phyloP scores from a whole-genome alignment of 2,329 filamentous ascomycete genomes.

The Ceratocystis papillata region DNA sequence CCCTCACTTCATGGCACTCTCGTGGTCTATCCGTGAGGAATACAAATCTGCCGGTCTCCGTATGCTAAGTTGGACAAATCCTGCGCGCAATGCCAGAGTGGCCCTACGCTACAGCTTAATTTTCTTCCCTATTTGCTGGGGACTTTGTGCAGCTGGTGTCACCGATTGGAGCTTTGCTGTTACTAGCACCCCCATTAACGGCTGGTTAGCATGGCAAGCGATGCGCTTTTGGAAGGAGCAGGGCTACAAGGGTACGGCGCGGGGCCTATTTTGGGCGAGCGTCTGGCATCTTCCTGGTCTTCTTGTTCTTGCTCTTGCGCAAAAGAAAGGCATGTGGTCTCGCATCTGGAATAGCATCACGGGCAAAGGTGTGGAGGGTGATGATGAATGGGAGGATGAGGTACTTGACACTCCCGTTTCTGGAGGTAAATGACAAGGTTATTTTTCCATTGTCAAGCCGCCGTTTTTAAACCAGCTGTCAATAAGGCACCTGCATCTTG shows the following conservation, averaged over 20 bases:
- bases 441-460: not conserved
- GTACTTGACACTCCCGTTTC: constrained; percentile 31
- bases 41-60: constrained; percentile 61
- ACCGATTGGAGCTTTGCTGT: constrained; percentile 78
- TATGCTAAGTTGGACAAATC: constrained; percentile 80
- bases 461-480: not conserved
- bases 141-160: constrained; percentile 64
- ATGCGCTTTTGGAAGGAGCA: constrained; percentile 68
- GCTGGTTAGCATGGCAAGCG: constrained; percentile 73
- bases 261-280: constrained; percentile 89
- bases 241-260: constrained; percentile 68
- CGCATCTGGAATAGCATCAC: constrained; percentile 62
- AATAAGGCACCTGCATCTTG: not conserved
- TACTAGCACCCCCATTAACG: constrained; percentile 71
- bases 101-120: constrained; percentile 74
- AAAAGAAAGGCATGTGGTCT: constrained; percentile 88
- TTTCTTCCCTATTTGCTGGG: constrained; percentile 78
- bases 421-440: constrained; percentile 9
- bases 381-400: constrained; percentile 51
- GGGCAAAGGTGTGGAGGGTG: constrained; percentile 43
- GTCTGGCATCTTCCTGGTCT: constrained; percentile 91
- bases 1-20: constrained; percentile 92
- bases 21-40: constrained; percentile 78
- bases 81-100: constrained; percentile 72
- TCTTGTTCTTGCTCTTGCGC: constrained; percentile 77